A percentile compares a stretch with the other conserved stretches of the same genome.
These are phyloP conservation scores for Pseudogymnoascus sp. DNA, from an alignment of 2,329 filamentous ascomycete species.

Conservation along the genomic window DNA sequence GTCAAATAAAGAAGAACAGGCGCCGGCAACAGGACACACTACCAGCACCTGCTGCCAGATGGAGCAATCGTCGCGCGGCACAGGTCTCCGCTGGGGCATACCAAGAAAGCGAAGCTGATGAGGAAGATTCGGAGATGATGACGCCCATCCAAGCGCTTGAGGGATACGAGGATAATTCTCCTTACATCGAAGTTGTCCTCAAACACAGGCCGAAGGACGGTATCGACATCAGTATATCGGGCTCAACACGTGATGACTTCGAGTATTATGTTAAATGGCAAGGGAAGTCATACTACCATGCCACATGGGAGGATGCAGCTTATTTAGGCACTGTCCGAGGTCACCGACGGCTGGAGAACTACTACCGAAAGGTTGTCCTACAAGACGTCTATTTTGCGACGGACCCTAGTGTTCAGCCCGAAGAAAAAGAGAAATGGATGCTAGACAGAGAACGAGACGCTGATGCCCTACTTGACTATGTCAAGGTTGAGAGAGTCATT, in stretches of 20 bases:
- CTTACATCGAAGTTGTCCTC: conserved; percentile 84
- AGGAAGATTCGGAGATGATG: conserved; percentile 53
- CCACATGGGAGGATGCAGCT: conserved; percentile 84
- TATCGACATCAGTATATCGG: conserved; percentile 44
- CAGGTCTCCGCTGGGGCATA: conserved; percentile 57
- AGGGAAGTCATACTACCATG: conserved; percentile 87
- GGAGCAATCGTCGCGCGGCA: conserved; percentile 78
- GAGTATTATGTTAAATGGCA: conserved; percentile 97
- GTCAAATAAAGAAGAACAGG: conserved; percentile 66
- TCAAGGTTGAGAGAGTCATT: conserved; percentile 87
- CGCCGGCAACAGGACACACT: conserved; percentile 61
- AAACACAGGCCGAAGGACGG: conserved; percentile 74
- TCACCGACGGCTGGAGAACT: conserved; percentile 86
- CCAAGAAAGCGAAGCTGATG: conserved; percentile 58
- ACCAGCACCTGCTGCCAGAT: conserved; percentile 65
- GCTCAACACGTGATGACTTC: conserved; percentile 63
- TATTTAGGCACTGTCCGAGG: conserved; percentile 70
- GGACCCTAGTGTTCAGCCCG: conserved; percentile 65
- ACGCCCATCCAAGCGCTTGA: conserved; percentile 63
- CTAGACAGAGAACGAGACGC: conserved; percentile 89
- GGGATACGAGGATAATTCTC: conserved; percentile 65
- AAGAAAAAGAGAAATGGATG: conserved; percentile 88
- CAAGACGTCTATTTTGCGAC: conserved; percentile 70
- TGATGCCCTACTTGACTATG: conserved; percentile 82
- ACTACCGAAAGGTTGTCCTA: conserved; percentile 74